A percentile compares a stretch with the other conserved stretches of the same genome.
Conservation (phyloP, 2,329 filamentous ascomycete species). For the Lachnellula occidentalis region DNA sequence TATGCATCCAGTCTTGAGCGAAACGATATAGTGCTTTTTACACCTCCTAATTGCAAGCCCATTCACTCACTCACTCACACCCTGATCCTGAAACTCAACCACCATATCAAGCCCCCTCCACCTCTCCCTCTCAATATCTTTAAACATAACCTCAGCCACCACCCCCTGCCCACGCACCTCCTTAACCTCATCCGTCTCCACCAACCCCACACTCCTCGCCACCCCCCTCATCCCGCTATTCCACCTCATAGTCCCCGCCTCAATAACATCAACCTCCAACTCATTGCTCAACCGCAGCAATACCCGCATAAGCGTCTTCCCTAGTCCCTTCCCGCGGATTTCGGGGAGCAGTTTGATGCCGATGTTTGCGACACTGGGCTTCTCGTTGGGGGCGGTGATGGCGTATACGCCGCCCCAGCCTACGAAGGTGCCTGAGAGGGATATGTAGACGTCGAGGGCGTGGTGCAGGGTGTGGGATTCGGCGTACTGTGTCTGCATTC, state of each 20-base stretch:
- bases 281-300: conserved; percentile 15
- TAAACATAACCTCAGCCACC: conserved; percentile 19
- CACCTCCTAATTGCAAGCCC: neutral
- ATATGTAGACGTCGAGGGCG: conserved; percentile 4
- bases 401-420: neutral
- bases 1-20: too few species aligned
- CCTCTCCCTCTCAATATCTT: conserved; percentile 9
- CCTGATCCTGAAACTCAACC: conserved; percentile 4
- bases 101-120: conserved; percentile 4
- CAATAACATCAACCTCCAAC: conserved; percentile 6
- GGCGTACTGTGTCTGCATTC: conserved; percentile 2
- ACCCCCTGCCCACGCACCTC: conserved; percentile 19
- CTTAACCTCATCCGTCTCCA: conserved; percentile 23
- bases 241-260: conserved; percentile 13
- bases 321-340: conserved; percentile 7
- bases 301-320: conserved; percentile 4
- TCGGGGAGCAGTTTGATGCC: conserved; percentile 1
- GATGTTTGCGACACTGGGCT: conserved; percentile 4
- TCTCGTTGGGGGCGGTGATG: neutral
- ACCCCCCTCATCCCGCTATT: conserved; percentile 14
- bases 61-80: neutral
- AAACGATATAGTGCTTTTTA: too few species aligned
- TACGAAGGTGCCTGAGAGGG: neutral
- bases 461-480: neutral
- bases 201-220: conserved; percentile 10